Evolutionary conservation across 371 early-diverging fungal genomes (phyloP), one percentile per base, ranked within the genome.

Genomic region (Chytridium lagenaria): DNA sequence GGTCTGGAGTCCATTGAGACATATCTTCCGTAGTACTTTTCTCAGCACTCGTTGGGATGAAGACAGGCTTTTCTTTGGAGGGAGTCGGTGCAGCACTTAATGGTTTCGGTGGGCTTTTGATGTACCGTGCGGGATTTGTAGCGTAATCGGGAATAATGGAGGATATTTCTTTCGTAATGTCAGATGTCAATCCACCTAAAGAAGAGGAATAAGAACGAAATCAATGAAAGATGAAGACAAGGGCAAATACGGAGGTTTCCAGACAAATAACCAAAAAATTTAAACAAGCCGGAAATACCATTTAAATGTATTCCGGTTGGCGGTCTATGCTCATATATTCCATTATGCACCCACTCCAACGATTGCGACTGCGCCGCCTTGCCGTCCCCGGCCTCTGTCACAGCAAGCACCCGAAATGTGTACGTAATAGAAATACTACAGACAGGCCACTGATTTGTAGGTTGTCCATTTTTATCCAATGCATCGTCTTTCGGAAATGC

Each of bases 311-410:
- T n/a, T n/a, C n/a, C n/a, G n/a, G n/a, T n/a, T n/a, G n/a, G n/a
- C n/a, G n/a, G n/a, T n/a, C n/a, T 31, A 5, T 15, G 61, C 36
- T 3, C 37, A 30, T 31, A 23, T 10, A 61, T 34, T 10, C n/a
- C 61, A 3, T 37, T 61, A 61, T 61, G 61, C 30, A 12, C 7
- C 34, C 34, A 33, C 36, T 61, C 61, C 3, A 28, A 7, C 36
- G 7, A 15, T 3, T 37, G 5, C 7, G 30, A 61, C 61, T 34
- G 34, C n/a, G 61, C 61, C 19, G 61, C 15, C 7, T 36, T 10
- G 2, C 61, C 61, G 23, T 61, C 36, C 1, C 68, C 68, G 2
- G 30, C 44, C 3, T 68, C 68, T 19, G 68, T 68, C 31, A 68
- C 44, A 7, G 52, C 68, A 51, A 50, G 26, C 23, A 51, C 52